Conservation (phyloP, 2,329 filamentous ascomycete species). For the Sporothrix dimorphospora region DNA sequence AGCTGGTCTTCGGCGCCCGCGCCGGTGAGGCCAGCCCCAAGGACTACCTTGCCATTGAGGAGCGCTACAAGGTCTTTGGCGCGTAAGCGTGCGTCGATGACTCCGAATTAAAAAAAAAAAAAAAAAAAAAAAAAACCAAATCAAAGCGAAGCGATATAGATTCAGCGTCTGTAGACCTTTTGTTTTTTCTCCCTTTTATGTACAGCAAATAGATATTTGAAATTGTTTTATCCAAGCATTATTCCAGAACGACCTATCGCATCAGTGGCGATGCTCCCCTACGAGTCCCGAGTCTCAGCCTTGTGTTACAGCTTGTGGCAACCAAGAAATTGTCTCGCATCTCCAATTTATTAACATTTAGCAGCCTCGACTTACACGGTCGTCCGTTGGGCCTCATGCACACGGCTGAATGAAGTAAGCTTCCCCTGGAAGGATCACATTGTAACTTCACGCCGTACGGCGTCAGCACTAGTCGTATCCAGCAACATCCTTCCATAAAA, state of each 20-base stretch:
- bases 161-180: constrained; percentile 17
- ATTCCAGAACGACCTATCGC: neutral
- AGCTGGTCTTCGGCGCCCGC: constrained; percentile 80
- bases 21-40: constrained; percentile 63
- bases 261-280: neutral
- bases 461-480: constrained; percentile 10
- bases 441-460: neutral
- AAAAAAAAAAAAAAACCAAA: neutral
- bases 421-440: neutral
- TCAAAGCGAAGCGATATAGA: neutral
- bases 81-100: constrained; percentile 43
- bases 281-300: neutral
- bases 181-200: neutral
- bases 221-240: neutral
- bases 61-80: constrained; percentile 68
- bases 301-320: neutral
- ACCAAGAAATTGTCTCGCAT: neutral
- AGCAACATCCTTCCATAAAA: neutral
- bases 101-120: neutral
- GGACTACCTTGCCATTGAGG: constrained; percentile 64
- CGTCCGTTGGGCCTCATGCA: neutral
- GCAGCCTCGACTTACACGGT: constrained; percentile 8
- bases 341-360: neutral
- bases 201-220: constrained; percentile 3
- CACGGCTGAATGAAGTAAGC: neutral